These are phyloP conservation scores for Porogramme epimiltina DNA, from an alignment of 1,284 basidiomycete genomes.

Conservation along the genomic window DNA sequence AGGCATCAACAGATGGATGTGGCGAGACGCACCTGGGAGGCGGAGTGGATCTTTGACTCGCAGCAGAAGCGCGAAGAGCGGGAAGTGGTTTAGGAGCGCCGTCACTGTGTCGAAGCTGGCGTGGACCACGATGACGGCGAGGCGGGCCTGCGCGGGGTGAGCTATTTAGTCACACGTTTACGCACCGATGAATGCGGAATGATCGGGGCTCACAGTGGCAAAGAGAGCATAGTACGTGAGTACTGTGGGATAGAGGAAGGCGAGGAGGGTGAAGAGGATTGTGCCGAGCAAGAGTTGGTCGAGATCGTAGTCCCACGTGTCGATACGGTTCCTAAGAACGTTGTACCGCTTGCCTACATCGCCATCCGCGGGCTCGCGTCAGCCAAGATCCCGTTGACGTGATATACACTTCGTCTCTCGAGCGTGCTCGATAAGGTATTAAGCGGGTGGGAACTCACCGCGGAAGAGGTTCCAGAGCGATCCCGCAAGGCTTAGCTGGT, in stretches of 20 bases:
- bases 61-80: conserved; percentile 86
- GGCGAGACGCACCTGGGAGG: conserved; percentile 64
- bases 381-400: neutral
- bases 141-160: conserved; percentile 53
- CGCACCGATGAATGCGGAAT: no score
- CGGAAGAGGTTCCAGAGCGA: conserved; percentile 94
- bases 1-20: neutral
- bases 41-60: conserved; percentile 85
- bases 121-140: conserved; percentile 60
- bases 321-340: conserved; percentile 78
- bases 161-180: neutral
- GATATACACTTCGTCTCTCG: conserved; percentile 19
- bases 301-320: conserved; percentile 89
- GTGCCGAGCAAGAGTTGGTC: conserved; percentile 96
- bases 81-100: conserved; percentile 87
- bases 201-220: conserved; percentile 55
- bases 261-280: conserved; percentile 89
- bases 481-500: conserved; percentile 60
- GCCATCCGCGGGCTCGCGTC: neutral
- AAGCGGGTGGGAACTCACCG: conserved; percentile 47
- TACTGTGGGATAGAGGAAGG: conserved; percentile 91
- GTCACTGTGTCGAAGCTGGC: conserved; percentile 65
- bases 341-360: conserved; percentile 83
- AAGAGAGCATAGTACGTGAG: conserved; percentile 86
- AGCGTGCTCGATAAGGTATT: neutral